Conservation (phyloP, 768 basidiomycete species). For the Collybia nuda region DNA sequence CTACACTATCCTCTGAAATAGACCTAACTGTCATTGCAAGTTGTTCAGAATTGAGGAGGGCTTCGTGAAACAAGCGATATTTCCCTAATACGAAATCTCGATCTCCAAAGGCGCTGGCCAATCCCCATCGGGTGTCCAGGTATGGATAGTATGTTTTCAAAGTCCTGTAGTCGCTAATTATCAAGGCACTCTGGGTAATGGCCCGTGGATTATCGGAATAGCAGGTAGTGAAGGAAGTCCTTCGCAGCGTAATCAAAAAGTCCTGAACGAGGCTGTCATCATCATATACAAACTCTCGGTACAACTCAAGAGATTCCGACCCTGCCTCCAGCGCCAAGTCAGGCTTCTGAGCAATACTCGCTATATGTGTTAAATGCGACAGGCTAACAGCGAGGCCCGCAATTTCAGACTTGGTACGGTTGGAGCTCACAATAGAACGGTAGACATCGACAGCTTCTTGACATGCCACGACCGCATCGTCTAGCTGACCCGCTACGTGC, state of each 20-base stretch:
- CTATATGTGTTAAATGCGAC: conserved; percentile 7
- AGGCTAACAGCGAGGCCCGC: not conserved
- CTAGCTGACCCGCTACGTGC: conserved; percentile 1
- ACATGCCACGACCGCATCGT: conserved; percentile 7
- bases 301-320: not conserved
- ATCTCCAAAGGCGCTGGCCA: not conserved
- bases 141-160: not conserved
- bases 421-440: not conserved
- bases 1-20: conserved; percentile 1
- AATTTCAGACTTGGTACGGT: not conserved
- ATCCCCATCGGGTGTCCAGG: not conserved
- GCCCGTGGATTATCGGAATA: not conserved
- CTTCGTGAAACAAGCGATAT: conserved; percentile 8
- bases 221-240: not conserved
- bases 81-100: conserved; percentile 6
- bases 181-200: not conserved
- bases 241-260: not conserved
- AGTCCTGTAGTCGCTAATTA: conserved; percentile 3
- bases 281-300: not conserved
- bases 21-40: not conserved
- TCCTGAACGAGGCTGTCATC: not conserved
- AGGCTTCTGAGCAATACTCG: conserved; percentile 3
- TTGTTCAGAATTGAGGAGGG: conserved; percentile 1
- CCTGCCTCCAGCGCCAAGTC: not conserved
- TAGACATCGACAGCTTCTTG: conserved; percentile 11